Base-by-base conservation (phyloP, 2,329 filamentous ascomycete genomes). In the Ciborinia camelliae region DNA sequence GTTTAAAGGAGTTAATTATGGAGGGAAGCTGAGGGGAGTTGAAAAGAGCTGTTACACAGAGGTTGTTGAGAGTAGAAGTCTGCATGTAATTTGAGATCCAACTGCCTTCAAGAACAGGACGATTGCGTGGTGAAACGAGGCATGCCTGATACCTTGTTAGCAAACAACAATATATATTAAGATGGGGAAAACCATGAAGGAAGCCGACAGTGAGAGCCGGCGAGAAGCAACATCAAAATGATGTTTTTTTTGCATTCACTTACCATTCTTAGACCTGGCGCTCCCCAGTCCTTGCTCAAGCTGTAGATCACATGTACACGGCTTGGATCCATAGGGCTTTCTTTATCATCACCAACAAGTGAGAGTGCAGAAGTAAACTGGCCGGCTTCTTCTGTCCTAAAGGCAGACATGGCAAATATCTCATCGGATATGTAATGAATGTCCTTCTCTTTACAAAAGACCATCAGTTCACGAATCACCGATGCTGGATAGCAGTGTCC, bases 401-500 rank as follows among this genome's bases (percentile, higher is more conserved):
- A 62, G 3, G 14, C 20, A n/a, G 45, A 45, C 37, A 57, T 41
- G 15, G 43, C 30, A 39, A 39, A 63, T n/a, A 63, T 14, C 32
- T 57, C 41, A 26, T 68, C 64, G 8, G 51, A 54, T 18, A 65
- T 57, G 26, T 66, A 41, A 63, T 66, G 64, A 10, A 65, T 12
- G 1, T 32, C 37, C 2, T 66, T 39, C n/a, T 45, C 32, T 3
- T 47, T 23, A 15, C 66, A 66, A 23, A 68, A 62, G 1, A 26
- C 9, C 18, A 68, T 41, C 1, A 62, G 18, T 15, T 54, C 39
- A 3, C 55, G 32, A 15, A 66, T 30, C 2, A 51, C 50, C 14
- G 59, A 43, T 7, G 20, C 2, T 10, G 55, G 18, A 28, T 64
- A 65, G 32, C 60, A 63, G 4, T 18, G 2, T 12, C 50, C 54